A percentile compares a stretch with the other conserved stretches of the same genome.
These are phyloP conservation scores for Diospyros kaki DNA, from an alignment of 148 eudicot species.

Conservation along the genomic window DNA sequence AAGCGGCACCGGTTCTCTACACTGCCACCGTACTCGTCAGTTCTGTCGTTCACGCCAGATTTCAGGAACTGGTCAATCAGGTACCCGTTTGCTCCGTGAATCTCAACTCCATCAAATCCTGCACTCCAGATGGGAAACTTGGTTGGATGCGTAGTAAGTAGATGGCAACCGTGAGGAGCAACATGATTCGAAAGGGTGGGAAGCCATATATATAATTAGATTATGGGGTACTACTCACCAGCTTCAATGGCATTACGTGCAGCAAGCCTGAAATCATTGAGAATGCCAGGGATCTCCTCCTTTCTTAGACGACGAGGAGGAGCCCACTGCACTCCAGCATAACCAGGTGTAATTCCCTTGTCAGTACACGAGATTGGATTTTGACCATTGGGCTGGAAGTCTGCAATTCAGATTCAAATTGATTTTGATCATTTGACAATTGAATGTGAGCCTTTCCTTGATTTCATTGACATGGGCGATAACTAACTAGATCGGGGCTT, in stretches of 20 bases:
- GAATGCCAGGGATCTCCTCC: slow-evolving; percentile 28
- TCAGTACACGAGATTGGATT: slow-evolving; percentile 29
- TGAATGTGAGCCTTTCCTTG: no score
- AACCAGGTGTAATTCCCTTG: slow-evolving; percentile 28
- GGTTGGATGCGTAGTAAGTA: background rate
- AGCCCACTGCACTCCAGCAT: slow-evolving; percentile 19
- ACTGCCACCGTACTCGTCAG: slow-evolving; percentile 24
- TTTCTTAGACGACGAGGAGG: slow-evolving; percentile 27
- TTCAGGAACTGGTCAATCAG: slow-evolving; percentile 32
- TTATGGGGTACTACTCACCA: slow-evolving; percentile 8
- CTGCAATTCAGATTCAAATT: slow-evolving; percentile 6
- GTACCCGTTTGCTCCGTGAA: slow-evolving; percentile 33
- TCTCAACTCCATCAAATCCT: slow-evolving; percentile 42
- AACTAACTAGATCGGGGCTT: no score
- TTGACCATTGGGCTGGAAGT: slow-evolving; percentile 29
- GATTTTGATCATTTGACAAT: no score
- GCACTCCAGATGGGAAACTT: background rate
- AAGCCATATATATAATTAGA: background rate
- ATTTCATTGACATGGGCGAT: no score
- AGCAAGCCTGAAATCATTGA: slow-evolving; percentile 34
- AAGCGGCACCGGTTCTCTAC: slow-evolving; percentile 24
- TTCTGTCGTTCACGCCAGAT: slow-evolving; percentile 23
- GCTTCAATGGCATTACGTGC: slow-evolving; percentile 39
- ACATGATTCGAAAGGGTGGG: background rate
- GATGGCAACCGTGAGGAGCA: background rate